Base-by-base conservation (phyloP, 306 rosid genomes). In the Castanospermum australe region DNA sequence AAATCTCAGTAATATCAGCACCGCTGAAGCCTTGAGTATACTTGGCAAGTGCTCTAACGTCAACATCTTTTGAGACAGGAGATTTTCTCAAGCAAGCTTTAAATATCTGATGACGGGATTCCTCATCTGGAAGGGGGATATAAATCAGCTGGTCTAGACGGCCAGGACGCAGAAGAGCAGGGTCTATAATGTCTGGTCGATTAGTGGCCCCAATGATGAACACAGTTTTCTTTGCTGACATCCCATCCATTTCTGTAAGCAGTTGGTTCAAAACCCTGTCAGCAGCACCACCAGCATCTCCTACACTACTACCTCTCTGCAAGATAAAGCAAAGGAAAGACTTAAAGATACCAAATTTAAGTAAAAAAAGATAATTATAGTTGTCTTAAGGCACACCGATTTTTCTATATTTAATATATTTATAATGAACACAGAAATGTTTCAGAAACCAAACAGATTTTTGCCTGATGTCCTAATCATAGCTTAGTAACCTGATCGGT, bases 281-380 rank as follows among this genome's bases (percentile, higher is more conserved):
- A 42, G 92, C 94, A 73, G 94, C 94, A 79, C 94, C 94, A 0
- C 94, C 94, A n/a, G 91, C 94, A 81, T 90, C 94, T 39, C 94
- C 94, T n/a, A 87, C 89, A 22, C 92, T 90, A 68, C 92, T 79
- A 36, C 94, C 94, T 81, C 94, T 86, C 94, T 90, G 81, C 79
- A 72, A 66, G 70, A 32, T 36, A 51, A 20, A 25, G 72, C 55
- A 22, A 66, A 36, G 4, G 33, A n/a, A 61, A 20, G 6, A n/a
- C n/a, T n/a, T 30, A 87, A 88, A 47, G 25, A 79, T 64, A 3
- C n/a, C 75, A 4, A 79, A 62, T 45, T 25, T 0, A 64, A 68
- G 62, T 20, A 28, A 13, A 5, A 67, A 36, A 78, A 77, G 88
- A 51, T 4, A n/a, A 76, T 4, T 2, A 14, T 11, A 73, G 38